Evolutionary conservation across 768 basidiomycete genomes (phyloP).

Genomic region (Chiua virens): DNA sequence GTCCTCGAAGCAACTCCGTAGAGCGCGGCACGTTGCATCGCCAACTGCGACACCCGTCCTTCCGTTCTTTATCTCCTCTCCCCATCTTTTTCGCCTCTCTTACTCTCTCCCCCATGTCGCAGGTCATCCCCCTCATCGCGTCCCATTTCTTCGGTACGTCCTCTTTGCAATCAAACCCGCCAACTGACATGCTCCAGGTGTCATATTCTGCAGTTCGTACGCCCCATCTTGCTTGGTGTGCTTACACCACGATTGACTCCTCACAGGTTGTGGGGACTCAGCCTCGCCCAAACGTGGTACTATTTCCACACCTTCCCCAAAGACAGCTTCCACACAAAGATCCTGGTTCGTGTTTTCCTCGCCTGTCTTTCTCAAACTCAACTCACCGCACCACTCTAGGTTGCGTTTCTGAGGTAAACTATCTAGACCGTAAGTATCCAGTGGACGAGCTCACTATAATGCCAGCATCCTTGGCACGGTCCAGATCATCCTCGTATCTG

Average conservation of each 20-base stretch:
- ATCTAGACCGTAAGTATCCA: not conserved
- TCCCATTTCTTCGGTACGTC: conserved; percentile 30
- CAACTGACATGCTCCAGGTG: conserved; percentile 23
- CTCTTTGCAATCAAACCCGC: not conserved
- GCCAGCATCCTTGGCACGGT: conserved; percentile 27
- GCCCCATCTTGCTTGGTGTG: conserved; percentile 1
- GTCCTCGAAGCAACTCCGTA: conserved; percentile 32
- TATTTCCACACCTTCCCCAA: conserved; percentile 33
- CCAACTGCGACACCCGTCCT: conserved; percentile 9
- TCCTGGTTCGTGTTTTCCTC: conserved; percentile 24
- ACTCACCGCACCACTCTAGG: conserved; percentile 14
- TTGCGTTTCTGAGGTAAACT: conserved; percentile 29
- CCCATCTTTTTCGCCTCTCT: not conserved
- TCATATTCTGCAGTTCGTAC: conserved; percentile 33
- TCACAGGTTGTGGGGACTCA: conserved; percentile 35
- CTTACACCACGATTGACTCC: not conserved
- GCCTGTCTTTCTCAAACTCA: not conserved
- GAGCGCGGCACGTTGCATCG: conserved; percentile 27
- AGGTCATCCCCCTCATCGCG: conserved; percentile 20
- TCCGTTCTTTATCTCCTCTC: conserved; percentile 5
- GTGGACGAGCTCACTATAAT: not conserved
- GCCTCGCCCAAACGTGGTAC: conserved; percentile 34
- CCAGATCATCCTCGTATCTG: conserved; percentile 30
- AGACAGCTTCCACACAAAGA: conserved; percentile 31
- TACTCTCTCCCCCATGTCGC: conserved; percentile 13